A percentile compares a stretch with the other conserved stretches of the same genome.
These are phyloP conservation scores for Colletotrichum australisinense DNA, from an alignment of 2,329 filamentous ascomycete genomes.

Conservation along the genomic window DNA sequence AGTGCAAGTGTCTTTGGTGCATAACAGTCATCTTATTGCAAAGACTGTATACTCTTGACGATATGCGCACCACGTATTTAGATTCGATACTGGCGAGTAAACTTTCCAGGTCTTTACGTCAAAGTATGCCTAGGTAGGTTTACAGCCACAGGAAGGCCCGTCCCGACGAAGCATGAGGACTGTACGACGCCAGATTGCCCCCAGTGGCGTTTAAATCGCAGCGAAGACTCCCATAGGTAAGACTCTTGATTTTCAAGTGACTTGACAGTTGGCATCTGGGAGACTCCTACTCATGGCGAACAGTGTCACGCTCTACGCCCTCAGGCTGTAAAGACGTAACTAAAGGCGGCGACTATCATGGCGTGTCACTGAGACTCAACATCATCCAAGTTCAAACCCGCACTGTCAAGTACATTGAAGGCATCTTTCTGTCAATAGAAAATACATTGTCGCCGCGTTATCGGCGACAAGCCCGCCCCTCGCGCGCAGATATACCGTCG, in stretches of 20 bases:
- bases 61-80: too few relatives aligned
- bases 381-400: neutral
- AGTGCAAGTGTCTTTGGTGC: too few relatives aligned
- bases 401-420: neutral
- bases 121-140: too few relatives aligned
- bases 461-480: neutral
- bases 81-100: too few relatives aligned
- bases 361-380: neutral
- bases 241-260: neutral
- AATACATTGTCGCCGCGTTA: too few relatives aligned
- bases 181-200: too few relatives aligned
- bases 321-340: neutral
- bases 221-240: neutral
- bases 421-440: neutral
- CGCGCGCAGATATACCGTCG: too few relatives aligned
- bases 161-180: too few relatives aligned
- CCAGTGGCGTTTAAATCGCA: neutral
- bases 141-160: too few relatives aligned
- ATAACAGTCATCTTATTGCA: too few relatives aligned
- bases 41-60: too few relatives aligned
- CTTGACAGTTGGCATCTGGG: neutral
- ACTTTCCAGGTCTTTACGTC: too few relatives aligned
- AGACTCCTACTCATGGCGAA: neutral
- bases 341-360: neutral
- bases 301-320: neutral